Percentiles rank a stretch among this genome's conserved stretches.
phyloP scores from a whole-genome alignment of 257 asterid species.

The Capsicum rhomboideum region DNA sequence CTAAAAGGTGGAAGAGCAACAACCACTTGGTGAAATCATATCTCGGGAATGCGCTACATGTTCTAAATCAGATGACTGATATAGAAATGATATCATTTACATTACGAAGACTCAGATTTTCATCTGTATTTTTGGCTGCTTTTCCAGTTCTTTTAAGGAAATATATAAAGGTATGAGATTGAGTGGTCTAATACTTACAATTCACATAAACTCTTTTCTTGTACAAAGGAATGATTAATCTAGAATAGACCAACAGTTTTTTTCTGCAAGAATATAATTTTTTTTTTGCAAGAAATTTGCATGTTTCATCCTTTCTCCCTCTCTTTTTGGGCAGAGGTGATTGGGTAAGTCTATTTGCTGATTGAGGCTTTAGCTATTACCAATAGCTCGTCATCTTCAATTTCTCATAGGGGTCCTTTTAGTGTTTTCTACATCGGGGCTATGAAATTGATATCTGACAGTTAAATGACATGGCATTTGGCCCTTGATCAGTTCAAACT shows the following conservation, averaged over 20 bases:
- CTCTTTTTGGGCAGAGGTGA: neutral
- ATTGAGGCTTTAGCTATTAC: neutral
- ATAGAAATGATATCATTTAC: conserved; percentile 80
- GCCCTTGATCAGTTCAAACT: neutral
- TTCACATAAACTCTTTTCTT: neutral
- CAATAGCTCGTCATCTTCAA: neutral
- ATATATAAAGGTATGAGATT: conserved; percentile 59
- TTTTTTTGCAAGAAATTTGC: neutral
- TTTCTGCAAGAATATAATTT: neutral
- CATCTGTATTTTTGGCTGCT: conserved; percentile 70
- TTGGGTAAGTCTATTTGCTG: neutral
- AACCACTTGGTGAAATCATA: conserved; percentile 85
- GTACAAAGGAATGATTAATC: neutral
- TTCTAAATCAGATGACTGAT: conserved; percentile 90
- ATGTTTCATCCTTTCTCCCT: neutral
- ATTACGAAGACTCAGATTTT: conserved; percentile 55
- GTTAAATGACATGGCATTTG: neutral
- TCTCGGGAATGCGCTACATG: conserved; percentile 87
- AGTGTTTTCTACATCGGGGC: neutral
- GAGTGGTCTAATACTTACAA: neutral
- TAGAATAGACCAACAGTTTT: neutral
- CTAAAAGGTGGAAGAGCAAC: conserved; percentile 71
- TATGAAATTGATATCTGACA: neutral
- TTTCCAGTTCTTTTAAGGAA: conserved; percentile 85
- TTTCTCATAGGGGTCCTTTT: neutral